Conservation (phyloP, 1,139 yeast species). For the Hyphopichia pseudoburtonii region DNA sequence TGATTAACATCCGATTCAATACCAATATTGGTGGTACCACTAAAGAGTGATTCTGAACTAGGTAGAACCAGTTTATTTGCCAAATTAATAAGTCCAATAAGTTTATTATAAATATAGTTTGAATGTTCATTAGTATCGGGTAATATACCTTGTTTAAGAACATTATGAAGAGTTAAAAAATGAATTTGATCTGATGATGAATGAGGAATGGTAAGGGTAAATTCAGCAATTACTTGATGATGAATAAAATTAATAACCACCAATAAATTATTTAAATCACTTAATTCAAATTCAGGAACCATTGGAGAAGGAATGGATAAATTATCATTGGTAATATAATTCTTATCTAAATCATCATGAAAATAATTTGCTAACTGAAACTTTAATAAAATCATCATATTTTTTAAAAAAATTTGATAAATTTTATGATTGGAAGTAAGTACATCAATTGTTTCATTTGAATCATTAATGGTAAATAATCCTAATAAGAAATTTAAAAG, state of each 20-base stretch:
- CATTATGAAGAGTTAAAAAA: constrained; percentile 6
- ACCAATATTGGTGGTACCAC: not conserved
- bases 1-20: not conserved
- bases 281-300: constrained; percentile 9
- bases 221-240: constrained; percentile 6
- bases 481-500: constrained; percentile 18
- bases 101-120: constrained; percentile 11
- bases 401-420: constrained; percentile 7
- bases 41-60: not conserved
- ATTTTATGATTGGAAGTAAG: not conserved
- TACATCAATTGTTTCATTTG: not conserved
- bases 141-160: constrained; percentile 7
- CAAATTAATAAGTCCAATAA: constrained; percentile 10
- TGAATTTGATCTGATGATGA: not conserved
- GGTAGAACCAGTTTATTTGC: constrained; percentile 4
- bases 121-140: constrained; percentile 12
- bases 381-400: constrained; percentile 9
- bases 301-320: too few species aligned
- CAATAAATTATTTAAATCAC: constrained; percentile 11
- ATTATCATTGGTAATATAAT: too few species aligned
- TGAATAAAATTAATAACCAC: constrained; percentile 10
- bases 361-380: constrained; percentile 7
- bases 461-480: constrained; percentile 11
- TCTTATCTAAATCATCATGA: not conserved
- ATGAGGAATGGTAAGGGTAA: constrained; percentile 1